Percentiles rank a stretch among this genome's conserved stretches.
These are phyloP conservation scores for Claviceps monticola DNA, from an alignment of 2,329 filamentous ascomycete species.

Conservation along the genomic window DNA sequence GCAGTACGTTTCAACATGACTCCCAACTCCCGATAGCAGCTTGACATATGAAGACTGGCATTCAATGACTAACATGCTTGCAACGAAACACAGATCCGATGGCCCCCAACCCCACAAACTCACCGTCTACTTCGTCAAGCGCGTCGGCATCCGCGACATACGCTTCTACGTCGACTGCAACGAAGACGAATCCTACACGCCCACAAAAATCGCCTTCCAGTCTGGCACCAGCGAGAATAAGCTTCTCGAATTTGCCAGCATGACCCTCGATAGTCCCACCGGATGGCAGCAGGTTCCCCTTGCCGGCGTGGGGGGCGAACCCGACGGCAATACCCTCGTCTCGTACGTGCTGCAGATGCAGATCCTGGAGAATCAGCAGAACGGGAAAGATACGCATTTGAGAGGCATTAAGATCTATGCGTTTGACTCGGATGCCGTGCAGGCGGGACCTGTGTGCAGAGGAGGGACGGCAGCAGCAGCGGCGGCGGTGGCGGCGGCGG, in stretches of 20 bases:
- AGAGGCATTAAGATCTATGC: slow-evolving; percentile 79
- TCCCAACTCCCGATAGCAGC: neutral
- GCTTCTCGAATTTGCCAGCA: slow-evolving; percentile 72
- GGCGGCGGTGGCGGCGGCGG: slow-evolving; percentile 15
- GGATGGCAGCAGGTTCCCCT: slow-evolving; percentile 84
- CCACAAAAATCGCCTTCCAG: slow-evolving; percentile 77
- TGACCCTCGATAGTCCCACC: slow-evolving; percentile 63
- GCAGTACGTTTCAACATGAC: slow-evolving; percentile 43
- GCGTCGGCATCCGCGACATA: slow-evolving; percentile 64
- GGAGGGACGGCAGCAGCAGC: slow-evolving; percentile 8
- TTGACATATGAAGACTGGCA: neutral
- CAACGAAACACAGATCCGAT: slow-evolving; percentile 45
- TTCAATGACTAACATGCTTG: neutral
- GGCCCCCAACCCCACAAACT: slow-evolving; percentile 72
- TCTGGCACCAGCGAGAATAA: slow-evolving; percentile 88
- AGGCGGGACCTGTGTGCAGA: slow-evolving; percentile 17
- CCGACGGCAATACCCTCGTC: slow-evolving; percentile 60
- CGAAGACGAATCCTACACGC: slow-evolving; percentile 91
- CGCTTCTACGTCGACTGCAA: slow-evolving; percentile 84
- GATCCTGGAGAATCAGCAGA: slow-evolving; percentile 94
- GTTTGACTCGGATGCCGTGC: slow-evolving; percentile 34
- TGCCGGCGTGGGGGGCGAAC: slow-evolving; percentile 38
- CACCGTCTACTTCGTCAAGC: slow-evolving; percentile 75
- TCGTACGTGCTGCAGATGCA: slow-evolving; percentile 84
- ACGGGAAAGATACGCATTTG: slow-evolving; percentile 97